These are phyloP conservation scores for Phytopythium cucurbitacearum DNA, from an alignment of 352 stramenopile species.

Conservation along the genomic window DNA sequence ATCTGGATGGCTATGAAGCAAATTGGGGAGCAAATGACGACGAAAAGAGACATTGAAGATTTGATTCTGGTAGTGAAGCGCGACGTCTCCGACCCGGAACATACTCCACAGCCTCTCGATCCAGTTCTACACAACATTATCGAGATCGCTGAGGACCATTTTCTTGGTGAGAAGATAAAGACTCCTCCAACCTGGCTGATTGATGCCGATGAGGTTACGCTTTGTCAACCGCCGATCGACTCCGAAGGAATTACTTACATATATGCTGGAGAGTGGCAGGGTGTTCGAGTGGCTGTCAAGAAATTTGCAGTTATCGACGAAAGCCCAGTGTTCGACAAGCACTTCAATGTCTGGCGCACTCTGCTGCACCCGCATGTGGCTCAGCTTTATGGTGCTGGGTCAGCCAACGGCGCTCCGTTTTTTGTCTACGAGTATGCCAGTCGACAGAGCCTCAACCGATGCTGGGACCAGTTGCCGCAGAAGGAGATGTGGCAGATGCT, in stretches of 20 bases:
- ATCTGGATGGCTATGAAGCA: conserved; percentile 9
- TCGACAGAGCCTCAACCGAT: conserved; percentile 14
- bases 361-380: conserved; percentile 23
- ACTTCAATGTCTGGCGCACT: conserved; percentile 15
- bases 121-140: conserved; percentile 5
- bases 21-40: conserved; percentile 1
- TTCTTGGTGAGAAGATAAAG: neutral
- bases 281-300: conserved; percentile 18
- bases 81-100: conserved; percentile 1
- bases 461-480: conserved; percentile 10
- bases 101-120: conserved; percentile 1
- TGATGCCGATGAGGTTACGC: conserved; percentile 4
- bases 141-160: conserved; percentile 7
- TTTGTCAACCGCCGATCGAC: conserved; percentile 6
- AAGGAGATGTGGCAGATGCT: conserved; percentile 10
- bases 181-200: conserved; percentile 9
- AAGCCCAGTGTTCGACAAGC: conserved; percentile 22
- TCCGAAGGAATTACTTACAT: conserved; percentile 7
- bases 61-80: conserved; percentile 11
- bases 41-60: conserved; percentile 7
- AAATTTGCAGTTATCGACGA: conserved; percentile 13
- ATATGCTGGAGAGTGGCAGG: conserved; percentile 17
- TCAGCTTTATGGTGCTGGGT: conserved; percentile 21
- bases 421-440: conserved; percentile 25
- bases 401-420: conserved; percentile 15